Evolutionary conservation across 1,139 yeast species (phyloP).

Genomic region (Sugiyamaella grinbergsii): DNA sequence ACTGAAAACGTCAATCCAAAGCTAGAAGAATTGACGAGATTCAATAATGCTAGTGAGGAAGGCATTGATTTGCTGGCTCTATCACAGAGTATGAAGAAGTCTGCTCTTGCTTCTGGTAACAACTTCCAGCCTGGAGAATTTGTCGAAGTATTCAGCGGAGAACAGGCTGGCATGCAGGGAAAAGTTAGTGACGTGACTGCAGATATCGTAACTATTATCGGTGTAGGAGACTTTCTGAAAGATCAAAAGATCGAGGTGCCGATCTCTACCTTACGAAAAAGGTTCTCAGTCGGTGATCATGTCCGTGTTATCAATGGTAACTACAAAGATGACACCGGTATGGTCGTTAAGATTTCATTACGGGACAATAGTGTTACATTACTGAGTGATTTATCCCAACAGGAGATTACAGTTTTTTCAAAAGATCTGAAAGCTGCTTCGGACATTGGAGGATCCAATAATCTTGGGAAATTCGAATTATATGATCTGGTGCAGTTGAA

Average conservation of each 20-base stretch:
- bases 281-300: conserved; percentile 90
- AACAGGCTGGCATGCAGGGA: conserved; percentile 88
- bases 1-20: conserved; percentile 85
- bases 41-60: conserved; percentile 72
- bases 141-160: conserved; percentile 90
- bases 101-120: conserved; percentile 56
- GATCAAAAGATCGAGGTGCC: conserved; percentile 69
- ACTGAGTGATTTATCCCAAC: conserved; percentile 82
- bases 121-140: conserved; percentile 91
- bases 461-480: conserved; percentile 74
- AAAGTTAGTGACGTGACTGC: conserved; percentile 68
- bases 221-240: conserved; percentile 55
- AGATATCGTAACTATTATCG: conserved; percentile 60
- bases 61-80: conserved; percentile 84
- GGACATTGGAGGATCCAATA: conserved; percentile 53
- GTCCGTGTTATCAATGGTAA: conserved; percentile 91
- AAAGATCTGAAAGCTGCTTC: conserved; percentile 68
- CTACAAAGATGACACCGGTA: conserved; percentile 90
- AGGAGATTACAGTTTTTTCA: conserved; percentile 89
- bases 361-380: conserved; percentile 80
- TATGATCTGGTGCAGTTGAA: conserved; percentile 90
- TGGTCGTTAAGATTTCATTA: conserved; percentile 71
- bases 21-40: conserved; percentile 83
- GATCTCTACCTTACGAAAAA: conserved; percentile 75
- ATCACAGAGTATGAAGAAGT: conserved; percentile 77